phyloP scores from a whole-genome alignment of 2,329 filamentous ascomycete species.

The Neoarthrinium moseri region DNA sequence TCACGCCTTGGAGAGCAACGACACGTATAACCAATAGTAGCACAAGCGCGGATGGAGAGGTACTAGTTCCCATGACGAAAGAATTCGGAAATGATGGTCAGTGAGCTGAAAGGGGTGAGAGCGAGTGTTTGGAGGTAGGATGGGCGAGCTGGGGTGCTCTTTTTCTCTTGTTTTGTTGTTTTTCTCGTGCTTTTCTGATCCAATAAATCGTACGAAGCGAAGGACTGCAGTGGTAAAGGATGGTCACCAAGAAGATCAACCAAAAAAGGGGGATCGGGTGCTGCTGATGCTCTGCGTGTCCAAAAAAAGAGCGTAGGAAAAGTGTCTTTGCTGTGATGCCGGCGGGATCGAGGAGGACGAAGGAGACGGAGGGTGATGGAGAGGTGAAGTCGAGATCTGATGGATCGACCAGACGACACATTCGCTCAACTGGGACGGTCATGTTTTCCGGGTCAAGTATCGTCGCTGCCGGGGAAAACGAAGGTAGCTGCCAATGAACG shows the following conservation, averaged over 20 bases:
- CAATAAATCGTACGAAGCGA: constrained; percentile 8
- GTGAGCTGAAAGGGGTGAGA: background rate
- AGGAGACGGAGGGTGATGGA: background rate
- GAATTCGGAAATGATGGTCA: background rate
- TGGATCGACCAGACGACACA: no score
- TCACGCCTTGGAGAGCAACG: constrained; percentile 1
- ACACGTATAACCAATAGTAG: background rate
- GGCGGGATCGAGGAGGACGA: background rate
- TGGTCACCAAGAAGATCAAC: constrained; percentile 10
- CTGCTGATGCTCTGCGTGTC: no score
- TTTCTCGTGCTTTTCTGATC: constrained; percentile 4
- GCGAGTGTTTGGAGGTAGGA: background rate
- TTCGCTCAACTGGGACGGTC: no score
- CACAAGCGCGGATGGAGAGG: background rate
- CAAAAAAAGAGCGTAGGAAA: background rate
- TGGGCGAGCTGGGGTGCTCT: background rate
- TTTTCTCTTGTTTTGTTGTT: constrained; percentile 4
- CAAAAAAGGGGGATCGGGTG: background rate
- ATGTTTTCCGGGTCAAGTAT: no score
- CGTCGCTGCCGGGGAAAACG: no score
- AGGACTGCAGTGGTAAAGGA: constrained; percentile 1
- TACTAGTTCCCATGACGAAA: background rate
- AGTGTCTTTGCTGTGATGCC: background rate
- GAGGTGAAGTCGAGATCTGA: no score
- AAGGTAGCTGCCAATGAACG: no score